Conservation (phyloP, 2,329 filamentous ascomycete genomes). For the Fusarium sp. region DNA sequence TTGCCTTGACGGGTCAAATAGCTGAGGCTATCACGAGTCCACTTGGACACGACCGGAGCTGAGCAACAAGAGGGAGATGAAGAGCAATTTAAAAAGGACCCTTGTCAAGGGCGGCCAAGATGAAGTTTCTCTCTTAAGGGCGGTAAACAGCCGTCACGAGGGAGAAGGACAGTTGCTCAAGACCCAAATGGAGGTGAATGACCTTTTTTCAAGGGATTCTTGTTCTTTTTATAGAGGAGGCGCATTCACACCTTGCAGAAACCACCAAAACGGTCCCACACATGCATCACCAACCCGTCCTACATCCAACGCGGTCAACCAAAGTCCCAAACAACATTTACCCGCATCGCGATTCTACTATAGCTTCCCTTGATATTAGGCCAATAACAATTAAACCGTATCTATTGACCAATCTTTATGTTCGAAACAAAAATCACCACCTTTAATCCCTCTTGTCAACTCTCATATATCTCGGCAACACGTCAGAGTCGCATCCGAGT, state of each 20-base stretch:
- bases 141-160: not conserved
- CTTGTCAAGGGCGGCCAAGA: slow-evolving; percentile 19
- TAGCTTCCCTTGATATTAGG: not conserved
- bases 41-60: not conserved
- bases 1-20: not conserved
- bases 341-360: not conserved
- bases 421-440: not conserved
- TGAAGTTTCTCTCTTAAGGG: not conserved
- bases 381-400: not conserved
- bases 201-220: slow-evolving; percentile 12
- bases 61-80: not conserved
- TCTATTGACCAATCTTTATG: not conserved
- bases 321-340: not conserved
- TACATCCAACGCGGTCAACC: slow-evolving; percentile 9
- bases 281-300: slow-evolving; percentile 4
- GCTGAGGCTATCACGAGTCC: not conserved
- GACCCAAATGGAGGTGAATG: not conserved
- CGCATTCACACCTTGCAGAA: slow-evolving; percentile 17
- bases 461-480: not conserved
- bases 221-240: slow-evolving; percentile 37
- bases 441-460: not conserved
- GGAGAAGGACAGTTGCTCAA: not conserved
- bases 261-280: slow-evolving; percentile 26
- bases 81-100: slow-evolving; percentile 10
- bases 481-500: slow-evolving; percentile 26